phyloP scores from a whole-genome alignment of 192 early-diverging fungal genomes.

The Coemansia sp. region DNA sequence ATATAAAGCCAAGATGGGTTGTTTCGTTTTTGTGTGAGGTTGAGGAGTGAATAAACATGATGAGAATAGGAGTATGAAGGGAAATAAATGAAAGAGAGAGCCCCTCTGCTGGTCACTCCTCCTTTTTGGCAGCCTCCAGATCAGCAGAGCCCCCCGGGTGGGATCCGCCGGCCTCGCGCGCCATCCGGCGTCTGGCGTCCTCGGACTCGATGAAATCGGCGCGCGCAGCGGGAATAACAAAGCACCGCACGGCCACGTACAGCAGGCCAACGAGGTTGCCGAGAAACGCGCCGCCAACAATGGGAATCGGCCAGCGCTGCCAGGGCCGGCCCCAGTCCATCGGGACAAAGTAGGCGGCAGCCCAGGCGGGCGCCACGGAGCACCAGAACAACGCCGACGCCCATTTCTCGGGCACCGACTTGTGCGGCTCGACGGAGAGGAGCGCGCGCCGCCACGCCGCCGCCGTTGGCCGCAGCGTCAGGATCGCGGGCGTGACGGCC shows the following conservation, averaged over 20 bases:
- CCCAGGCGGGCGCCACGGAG: conserved; percentile 33
- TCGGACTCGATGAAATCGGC: conserved; percentile 38
- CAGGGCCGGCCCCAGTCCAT: conserved; percentile 56
- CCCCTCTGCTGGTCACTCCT: background rate
- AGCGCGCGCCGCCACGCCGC: conserved; percentile 32
- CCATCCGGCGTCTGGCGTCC: conserved; percentile 10
- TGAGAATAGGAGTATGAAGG: background rate
- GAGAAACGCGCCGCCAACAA: conserved; percentile 43
- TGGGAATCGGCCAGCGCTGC: conserved; percentile 54
- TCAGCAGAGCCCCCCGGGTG: background rate
- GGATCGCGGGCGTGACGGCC: conserved; percentile 40
- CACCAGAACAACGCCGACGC: conserved; percentile 51
- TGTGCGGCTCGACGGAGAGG: conserved; percentile 9
- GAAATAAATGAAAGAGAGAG: background rate
- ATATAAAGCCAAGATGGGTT: conserved; percentile 14
- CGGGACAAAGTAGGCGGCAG: conserved; percentile 43
- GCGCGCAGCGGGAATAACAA: conserved; percentile 27
- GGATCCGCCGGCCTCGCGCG: background rate
- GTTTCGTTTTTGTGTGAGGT: no score
- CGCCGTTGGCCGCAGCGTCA: conserved; percentile 26
- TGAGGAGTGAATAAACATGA: background rate
- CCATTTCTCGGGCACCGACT: conserved; percentile 46
- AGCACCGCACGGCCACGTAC: conserved; percentile 42
- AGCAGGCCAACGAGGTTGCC: conserved; percentile 41
- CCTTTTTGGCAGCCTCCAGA: conserved; percentile 14